Base-by-base conservation (phyloP, 805 yeast species). In the Wickerhamiella allomyrinae region DNA sequence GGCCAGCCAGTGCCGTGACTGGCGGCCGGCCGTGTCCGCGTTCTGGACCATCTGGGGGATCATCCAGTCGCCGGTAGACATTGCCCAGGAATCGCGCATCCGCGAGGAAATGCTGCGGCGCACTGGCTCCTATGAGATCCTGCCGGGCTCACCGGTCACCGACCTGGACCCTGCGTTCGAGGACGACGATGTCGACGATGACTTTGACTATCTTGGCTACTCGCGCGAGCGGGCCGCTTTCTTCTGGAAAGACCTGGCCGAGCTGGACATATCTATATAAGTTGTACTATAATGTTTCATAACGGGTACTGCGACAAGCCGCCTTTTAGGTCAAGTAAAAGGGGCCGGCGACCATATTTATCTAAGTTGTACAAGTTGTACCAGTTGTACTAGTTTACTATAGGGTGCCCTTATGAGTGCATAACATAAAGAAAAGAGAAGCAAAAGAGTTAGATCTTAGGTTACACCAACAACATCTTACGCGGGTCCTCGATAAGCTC, bases 401-500 rank as follows among this genome's bases (percentile, higher is more conserved):
- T n/a, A n/a, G n/a, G n/a, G n/a, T n/a, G n/a, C n/a, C n/a, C n/a
- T n/a, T n/a, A n/a, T n/a, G n/a, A n/a, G n/a, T n/a, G n/a, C n/a
- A n/a, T n/a, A n/a, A n/a, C n/a, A n/a, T n/a, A n/a, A n/a, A n/a
- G n/a, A n/a, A n/a, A n/a, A n/a, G n/a, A 29, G 20, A 29, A 14
- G 21, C 36, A 3, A n/a, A 9, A 20, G 23, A 8, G 20, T 34
- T 34, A 34, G 7, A 15, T 29, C 13, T 34, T 10, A n/a, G 14
- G 13, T 40, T 53, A 57, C 27, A 47, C 44, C 55, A 81, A 67
- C 62, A 89, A 73, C 98, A 91, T 91, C 74, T 85, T 89, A 73
- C 95, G 80, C 66, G 98, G 98, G 64, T 91, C 98, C 72, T 91
- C 97, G 55, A 91, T 84, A 66, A 83, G 76, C 70, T 91, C 98